These are phyloP conservation scores for Sporopachydermia cereana DNA, from an alignment of 1,139 yeast genomes.

Conservation along the genomic window DNA sequence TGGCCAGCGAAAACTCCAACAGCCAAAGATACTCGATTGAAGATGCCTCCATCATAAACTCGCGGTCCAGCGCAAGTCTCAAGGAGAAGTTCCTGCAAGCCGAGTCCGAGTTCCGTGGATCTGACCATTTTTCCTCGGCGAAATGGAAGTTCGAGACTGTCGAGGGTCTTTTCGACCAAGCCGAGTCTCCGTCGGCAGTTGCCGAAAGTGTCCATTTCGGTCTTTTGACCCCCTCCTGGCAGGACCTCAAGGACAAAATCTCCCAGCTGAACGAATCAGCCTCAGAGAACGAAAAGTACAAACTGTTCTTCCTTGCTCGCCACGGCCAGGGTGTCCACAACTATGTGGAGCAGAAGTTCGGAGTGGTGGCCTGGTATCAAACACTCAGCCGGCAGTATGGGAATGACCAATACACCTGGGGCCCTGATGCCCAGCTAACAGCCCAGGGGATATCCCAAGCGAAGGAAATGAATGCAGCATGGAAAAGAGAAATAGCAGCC, in stretches of 20 bases:
- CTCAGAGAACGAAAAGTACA: conserved; percentile 31
- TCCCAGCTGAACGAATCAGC: conserved; percentile 28
- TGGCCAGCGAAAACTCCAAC: too few species aligned
- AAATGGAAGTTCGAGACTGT: conserved; percentile 38
- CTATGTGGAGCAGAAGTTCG: conserved; percentile 44
- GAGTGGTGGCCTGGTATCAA: conserved; percentile 43
- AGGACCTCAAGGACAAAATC: conserved; percentile 26
- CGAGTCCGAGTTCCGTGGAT: too few species aligned
- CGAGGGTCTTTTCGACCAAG: conserved; percentile 41
- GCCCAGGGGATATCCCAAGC: conserved; percentile 45
- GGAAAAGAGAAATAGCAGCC: conserved; percentile 31
- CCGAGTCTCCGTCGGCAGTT: conserved; percentile 33
- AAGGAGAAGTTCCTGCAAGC: too few species aligned
- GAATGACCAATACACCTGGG: conserved; percentile 50
- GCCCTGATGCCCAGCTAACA: conserved; percentile 59
- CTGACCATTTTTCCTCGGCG: too few species aligned
- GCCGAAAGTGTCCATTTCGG: conserved; percentile 39
- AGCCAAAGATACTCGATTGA: too few species aligned
- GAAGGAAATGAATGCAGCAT: conserved; percentile 31
- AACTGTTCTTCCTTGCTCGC: conserved; percentile 51
- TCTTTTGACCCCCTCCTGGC: conserved; percentile 34
- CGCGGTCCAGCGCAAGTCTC: too few species aligned
- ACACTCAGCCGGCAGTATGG: conserved; percentile 43
- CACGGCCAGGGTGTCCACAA: conserved; percentile 79
- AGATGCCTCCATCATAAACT: too few species aligned